Base-by-base conservation (phyloP, 75 land plant species). In the Larix kaempferi region DNA sequence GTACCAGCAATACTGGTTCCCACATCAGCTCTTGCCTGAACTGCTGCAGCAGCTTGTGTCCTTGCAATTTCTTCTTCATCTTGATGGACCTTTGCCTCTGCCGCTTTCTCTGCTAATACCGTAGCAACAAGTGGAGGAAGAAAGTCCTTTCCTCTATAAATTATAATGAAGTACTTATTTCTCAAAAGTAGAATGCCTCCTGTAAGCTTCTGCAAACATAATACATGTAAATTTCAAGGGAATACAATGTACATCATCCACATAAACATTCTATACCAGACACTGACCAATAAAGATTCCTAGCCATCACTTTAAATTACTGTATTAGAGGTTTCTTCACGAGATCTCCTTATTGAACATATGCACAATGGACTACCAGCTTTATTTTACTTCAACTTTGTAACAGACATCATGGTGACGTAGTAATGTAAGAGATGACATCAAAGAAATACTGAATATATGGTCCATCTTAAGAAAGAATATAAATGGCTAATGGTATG, bases 111-210 rank as follows among this genome's bases (percentile, higher is more conserved):
- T 13, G 85, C 78, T 76, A 93, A 76, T 76, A 83, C 88, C 64
- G 82, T 56, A 17, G 95, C 93, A 23, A 93, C 93, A 80, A 65
- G 80, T 41, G 90, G 37, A 57, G 93, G 89, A 56, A 92, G 83
- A 55, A 90, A 92, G 80, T 92, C 93, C 62, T 90, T 90, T 58
- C 95, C 95, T 63, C 93, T 92, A 78, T 88, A 88, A 49, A 92
- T 86, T 22, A 88, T 80, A 74, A 93, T 88, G 71, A 66, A 93
- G 71, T 75, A 91, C 75, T 91, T 91, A 79, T 90, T 88, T 75
- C 93, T 73, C 10, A 83, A 76, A 23, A 93, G 81, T 27, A 93
- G 85, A 17, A 82, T 72, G 27, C 95, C 93, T 67, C 93, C 93
- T 59, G 93, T 93, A 74, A 91, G 80, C 11, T 60, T 78, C 91